phyloP scores from a whole-genome alignment of 2,329 filamentous ascomycete species.

The Trichoderma brevicompactum region DNA sequence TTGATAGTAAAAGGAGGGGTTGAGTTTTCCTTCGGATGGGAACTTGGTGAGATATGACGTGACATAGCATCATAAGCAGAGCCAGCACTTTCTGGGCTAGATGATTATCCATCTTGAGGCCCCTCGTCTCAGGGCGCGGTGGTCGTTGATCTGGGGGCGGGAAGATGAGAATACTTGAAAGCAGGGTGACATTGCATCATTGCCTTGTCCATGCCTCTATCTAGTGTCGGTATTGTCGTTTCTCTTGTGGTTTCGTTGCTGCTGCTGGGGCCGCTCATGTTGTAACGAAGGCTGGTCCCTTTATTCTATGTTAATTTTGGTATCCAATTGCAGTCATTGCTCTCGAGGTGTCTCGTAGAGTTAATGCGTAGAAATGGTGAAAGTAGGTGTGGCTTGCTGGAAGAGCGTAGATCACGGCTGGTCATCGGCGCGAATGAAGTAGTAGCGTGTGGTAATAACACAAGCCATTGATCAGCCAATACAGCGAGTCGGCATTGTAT shows the following conservation, averaged over 20 bases:
- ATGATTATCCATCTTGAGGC: neutral
- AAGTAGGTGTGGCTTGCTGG: neutral
- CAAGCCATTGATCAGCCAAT: no score
- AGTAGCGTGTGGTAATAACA: no score
- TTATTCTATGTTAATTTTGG: no score
- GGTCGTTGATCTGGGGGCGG: neutral
- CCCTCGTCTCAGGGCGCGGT: neutral
- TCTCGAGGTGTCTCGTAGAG: neutral
- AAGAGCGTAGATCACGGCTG: neutral
- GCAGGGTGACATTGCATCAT: slow-evolving; percentile 10
- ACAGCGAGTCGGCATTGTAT: no score
- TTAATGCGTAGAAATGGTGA: no score
- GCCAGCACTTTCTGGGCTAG: neutral
- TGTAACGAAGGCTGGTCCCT: neutral
- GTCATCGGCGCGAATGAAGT: neutral
- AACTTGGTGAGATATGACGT: slow-evolving; percentile 18
- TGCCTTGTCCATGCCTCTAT: neutral
- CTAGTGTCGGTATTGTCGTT: neutral
- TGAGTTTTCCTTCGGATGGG: neutral
- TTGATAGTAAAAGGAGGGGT: slow-evolving; percentile 22
- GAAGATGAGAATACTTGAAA: neutral
- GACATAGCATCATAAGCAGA: slow-evolving; percentile 5
- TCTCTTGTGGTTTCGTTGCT: neutral
- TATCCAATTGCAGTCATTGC: neutral
- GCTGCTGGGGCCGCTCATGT: neutral